phyloP scores from a whole-genome alignment of 805 yeast genomes.

The Lipomyces chichibuensis region DNA sequence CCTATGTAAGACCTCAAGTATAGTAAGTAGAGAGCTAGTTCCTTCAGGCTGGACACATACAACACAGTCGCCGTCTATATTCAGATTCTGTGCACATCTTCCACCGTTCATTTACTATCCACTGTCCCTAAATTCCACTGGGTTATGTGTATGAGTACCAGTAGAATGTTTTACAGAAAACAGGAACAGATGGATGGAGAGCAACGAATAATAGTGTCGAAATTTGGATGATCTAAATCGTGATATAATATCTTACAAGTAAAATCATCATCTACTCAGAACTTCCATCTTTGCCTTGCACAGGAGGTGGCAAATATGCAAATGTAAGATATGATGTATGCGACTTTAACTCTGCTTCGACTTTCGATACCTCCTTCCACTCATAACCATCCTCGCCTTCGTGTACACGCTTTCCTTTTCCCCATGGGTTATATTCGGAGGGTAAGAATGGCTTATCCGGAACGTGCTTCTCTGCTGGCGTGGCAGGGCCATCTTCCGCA shows the following conservation, averaged over 20 bases:
- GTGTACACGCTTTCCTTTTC: constrained; percentile 77
- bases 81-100: no score
- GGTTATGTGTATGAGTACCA: no score
- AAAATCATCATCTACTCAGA: not conserved
- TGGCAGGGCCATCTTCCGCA: not conserved
- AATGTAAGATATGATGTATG: constrained; percentile 94
- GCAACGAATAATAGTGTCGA: no score
- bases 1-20: no score
- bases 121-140: no score
- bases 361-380: constrained; percentile 84
- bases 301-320: constrained; percentile 58
- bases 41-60: no score
- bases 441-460: constrained; percentile 24
- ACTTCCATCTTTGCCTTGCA: not conserved
- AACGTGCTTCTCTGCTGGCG: not conserved
- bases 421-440: constrained; percentile 63
- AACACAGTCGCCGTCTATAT: no score
- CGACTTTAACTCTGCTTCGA: constrained; percentile 83
- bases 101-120: no score
- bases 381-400: constrained; percentile 83
- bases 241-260: not conserved
- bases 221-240: not conserved
- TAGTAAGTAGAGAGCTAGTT: no score
- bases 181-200: no score
- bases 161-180: no score